Base-by-base conservation (phyloP, 2,329 filamentous ascomycete species). In the Talaromyces pinophilus region DNA sequence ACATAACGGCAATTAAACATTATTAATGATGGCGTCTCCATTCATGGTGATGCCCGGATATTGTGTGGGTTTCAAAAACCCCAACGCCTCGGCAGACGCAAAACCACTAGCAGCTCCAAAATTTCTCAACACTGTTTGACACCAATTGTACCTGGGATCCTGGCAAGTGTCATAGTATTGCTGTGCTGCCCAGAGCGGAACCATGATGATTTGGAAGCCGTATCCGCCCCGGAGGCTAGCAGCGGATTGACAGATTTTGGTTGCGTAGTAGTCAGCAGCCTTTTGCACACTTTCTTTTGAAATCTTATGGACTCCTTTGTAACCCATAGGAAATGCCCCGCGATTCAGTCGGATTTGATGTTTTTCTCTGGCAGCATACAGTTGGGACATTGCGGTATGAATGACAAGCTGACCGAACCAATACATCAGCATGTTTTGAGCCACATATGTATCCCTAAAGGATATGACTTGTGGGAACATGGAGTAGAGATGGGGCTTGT, bases 11-110 rank as follows among this genome's bases (percentile, higher is more conserved):
- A 17, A 35, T 28, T 40, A 50, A 1, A 10, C 10, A n/a, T 65
- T 62, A 75, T 72, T 6, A 74, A 63, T 30, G 25, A 33, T 25
- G 33, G 15, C 19, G 57, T 46, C 40, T 11, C 40, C 25, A 17
- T 46, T 30, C 22, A 28, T 30, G 1, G 52, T 52, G 19, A 63
- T 25, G 2, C 65, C 65, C 0, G 61, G 65, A 28, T 67, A 67
- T 54, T 67, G 65, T 4, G 54, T 22, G 22, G 60, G 60, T 4
- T 22, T 63, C 30, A 63, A 54, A 48, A 63, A 30, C 11, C 65
- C 42, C 15, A 67, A 38, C 5, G 60, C 22, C 38, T 57, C 65
- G 19, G 44, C 65, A 40, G 62, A 44, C 35, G 54, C 54, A 50
- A 63, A 67, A 10, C 65, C 65, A 28, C 54, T 46, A n/a, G 46